Base-by-base conservation (phyloP, 495 filamentous ascomycete genomes). In the Penicillium coffeae region DNA sequence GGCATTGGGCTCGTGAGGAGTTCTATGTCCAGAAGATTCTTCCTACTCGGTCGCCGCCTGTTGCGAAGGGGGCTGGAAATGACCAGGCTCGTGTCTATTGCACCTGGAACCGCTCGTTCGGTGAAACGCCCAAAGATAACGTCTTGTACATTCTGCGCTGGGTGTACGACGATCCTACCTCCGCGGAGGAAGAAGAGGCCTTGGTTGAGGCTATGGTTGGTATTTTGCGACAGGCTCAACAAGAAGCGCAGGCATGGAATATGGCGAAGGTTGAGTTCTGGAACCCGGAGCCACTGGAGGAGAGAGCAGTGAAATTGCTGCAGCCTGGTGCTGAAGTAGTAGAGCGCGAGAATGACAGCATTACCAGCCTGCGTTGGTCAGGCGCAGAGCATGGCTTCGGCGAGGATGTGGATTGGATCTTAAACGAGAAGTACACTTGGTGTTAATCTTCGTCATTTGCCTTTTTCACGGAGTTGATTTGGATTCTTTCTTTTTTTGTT, bases 371-470 rank as follows among this genome's bases (percentile, higher is more conserved):
- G 57, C 76, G 72, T 52, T 88, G 86, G 85, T 80, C 78, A 45
- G 81, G 77, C 8, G 66, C 68, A 12, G 60, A 74, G 47, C 51
- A 69, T 38, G 70, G 67, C 21, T 70, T 79, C 6, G 65, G 65
- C 13, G 68, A 74, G 32, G 73, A 83, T 18, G 71, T 95, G 34
- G 85, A 90, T 39, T 98, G 93, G 93, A 65, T 90, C 43, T 78
- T 76, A 50, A 95, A 94, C 60, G 91, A 98, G 77, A 96, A 94
- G 75, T 96, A 83, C 71, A 87, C 80, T 15, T 98, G 92, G 92
- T 95, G 89, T 63, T 96, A 66, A 82, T 38, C 30, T 25, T 12
- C 16, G 13, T 37, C 37, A 7, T 36, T 37, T 12, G 4, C 21
- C 38, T 48, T 15, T 18, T 54, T 43, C 52, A 27, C 35, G 42